Percentiles rank a stretch among this genome's conserved stretches.
Evolutionary conservation across 2,329 filamentous ascomycete species (phyloP).

Genomic region (Pseudogymnoascus verrucosus): DNA sequence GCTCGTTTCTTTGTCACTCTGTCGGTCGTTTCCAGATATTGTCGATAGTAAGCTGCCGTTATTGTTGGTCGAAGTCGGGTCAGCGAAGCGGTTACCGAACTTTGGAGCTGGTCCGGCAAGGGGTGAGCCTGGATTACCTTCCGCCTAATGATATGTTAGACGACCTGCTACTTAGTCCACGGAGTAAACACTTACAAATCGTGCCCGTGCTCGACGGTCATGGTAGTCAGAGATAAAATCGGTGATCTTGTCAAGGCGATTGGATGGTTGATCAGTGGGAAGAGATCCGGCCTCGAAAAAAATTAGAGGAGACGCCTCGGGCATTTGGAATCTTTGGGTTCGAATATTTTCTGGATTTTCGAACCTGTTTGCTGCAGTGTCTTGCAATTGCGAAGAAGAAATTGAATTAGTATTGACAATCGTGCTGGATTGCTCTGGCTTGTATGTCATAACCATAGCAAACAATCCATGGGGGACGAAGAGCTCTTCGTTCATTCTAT

Average conservation of each 20-base stretch:
- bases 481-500: slow-evolving; percentile 46
- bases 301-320: slow-evolving; percentile 33
- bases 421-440: slow-evolving; percentile 28
- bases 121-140: not conserved
- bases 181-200: slow-evolving; percentile 13
- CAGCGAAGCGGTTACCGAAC: slow-evolving; percentile 41
- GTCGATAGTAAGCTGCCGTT: slow-evolving; percentile 28
- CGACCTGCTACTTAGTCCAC: not conserved
- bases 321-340: slow-evolving; percentile 21
- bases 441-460: slow-evolving; percentile 46
- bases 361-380: not conserved
- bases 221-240: slow-evolving; percentile 21
- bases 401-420: slow-evolving; percentile 1
- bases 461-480: slow-evolving; percentile 50
- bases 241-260: slow-evolving; percentile 9
- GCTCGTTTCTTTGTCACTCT: not conserved
- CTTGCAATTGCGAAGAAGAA: not conserved
- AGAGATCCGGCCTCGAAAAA: slow-evolving; percentile 24
- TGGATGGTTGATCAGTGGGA: not conserved
- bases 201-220: slow-evolving; percentile 19
- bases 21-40: not conserved
- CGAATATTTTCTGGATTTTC: not conserved
- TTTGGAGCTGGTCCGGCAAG: slow-evolving; percentile 12
- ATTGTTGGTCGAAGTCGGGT: slow-evolving; percentile 44
- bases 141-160: not conserved